phyloP scores from a whole-genome alignment of 2,329 filamentous ascomycete species.

The Fusarium incarnatum region DNA sequence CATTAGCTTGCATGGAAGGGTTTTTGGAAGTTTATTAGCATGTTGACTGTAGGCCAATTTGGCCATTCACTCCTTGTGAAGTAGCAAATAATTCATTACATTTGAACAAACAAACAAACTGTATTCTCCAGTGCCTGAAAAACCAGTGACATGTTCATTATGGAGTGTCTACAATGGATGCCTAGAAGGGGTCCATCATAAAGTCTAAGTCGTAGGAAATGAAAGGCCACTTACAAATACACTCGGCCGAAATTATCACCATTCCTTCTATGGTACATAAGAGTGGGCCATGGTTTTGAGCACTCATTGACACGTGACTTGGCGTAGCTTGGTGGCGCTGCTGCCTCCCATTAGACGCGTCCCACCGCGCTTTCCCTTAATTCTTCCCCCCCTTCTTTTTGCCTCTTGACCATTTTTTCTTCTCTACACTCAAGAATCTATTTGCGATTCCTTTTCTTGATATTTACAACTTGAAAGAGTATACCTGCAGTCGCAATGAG shows the following conservation, averaged over 20 bases:
- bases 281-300: neutral
- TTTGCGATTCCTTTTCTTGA: neutral
- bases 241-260: neutral
- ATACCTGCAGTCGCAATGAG: conserved; percentile 54
- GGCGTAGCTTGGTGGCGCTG: conserved; percentile 50
- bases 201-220: neutral
- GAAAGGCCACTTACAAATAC: neutral
- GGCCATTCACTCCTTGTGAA: conserved; percentile 39
- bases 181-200: neutral
- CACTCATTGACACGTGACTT: conserved; percentile 51
- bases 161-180: neutral
- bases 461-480: neutral
- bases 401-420: conserved; percentile 23
- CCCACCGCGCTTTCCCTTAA: conserved; percentile 47
- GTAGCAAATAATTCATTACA: conserved; percentile 29
- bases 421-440: neutral
- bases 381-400: conserved; percentile 31
- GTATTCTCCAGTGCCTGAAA: neutral
- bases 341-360: conserved; percentile 52
- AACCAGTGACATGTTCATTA: neutral
- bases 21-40: conserved; percentile 29
- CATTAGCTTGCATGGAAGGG: conserved; percentile 33
- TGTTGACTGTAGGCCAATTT: conserved; percentile 14
- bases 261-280: neutral
- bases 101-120: neutral